Percentiles rank a stretch among this genome's conserved stretches.
Conservation (phyloP, 2,329 filamentous ascomycete species). For the Claviceps africana region DNA sequence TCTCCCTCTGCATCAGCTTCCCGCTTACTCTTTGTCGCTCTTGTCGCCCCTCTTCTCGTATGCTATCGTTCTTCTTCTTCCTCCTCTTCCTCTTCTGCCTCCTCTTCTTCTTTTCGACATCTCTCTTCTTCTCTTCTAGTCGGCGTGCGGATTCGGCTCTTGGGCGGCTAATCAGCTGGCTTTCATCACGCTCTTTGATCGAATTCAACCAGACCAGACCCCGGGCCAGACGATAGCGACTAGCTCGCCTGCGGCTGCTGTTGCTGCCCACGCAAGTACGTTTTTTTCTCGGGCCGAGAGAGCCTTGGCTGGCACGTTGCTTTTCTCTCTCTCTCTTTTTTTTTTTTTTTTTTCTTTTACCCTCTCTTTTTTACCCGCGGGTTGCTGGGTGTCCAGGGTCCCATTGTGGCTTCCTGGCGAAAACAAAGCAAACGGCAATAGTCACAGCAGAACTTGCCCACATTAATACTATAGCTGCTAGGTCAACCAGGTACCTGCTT, state of each 20-base stretch:
- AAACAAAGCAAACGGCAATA: not conserved
- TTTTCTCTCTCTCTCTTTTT: not conserved
- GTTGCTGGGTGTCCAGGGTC: not conserved
- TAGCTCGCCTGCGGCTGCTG: not conserved
- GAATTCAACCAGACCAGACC: not conserved
- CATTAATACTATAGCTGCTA: too few species aligned
- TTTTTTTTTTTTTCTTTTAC: too few species aligned
- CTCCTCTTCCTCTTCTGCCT: not conserved
- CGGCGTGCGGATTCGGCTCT: not conserved
- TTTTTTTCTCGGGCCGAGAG: not conserved
- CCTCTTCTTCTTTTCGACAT: not conserved
- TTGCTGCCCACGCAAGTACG: not conserved
- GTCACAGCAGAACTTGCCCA: not conserved
- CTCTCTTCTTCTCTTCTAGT: not conserved
- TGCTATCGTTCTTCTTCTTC: not conserved
- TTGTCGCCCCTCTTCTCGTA: not conserved
- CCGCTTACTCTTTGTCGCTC: too few species aligned
- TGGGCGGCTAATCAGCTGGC: not conserved
- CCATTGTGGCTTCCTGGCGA: not conserved
- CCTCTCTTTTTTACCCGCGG: too few species aligned
- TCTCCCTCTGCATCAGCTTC: not conserved
- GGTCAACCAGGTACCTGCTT: too few species aligned
- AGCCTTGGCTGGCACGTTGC: not conserved
- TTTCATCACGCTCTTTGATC: not conserved
- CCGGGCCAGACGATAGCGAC: not conserved